Evolutionary conservation across 202 grass and related monocot species (phyloP), one percentile per base, ranked within the genome.

Genomic region (Zizania palustris): DNA sequence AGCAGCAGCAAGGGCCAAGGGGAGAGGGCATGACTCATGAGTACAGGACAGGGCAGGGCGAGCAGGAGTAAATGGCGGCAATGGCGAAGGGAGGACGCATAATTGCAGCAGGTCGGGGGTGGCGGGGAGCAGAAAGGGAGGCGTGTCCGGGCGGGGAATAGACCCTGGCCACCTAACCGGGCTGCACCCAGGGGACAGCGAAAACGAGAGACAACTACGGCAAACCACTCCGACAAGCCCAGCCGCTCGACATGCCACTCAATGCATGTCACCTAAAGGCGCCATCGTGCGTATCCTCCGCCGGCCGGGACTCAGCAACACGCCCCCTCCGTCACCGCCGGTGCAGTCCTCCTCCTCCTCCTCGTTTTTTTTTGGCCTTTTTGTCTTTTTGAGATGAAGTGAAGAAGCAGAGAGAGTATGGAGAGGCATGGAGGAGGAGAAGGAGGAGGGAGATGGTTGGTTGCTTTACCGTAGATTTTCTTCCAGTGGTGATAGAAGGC

Each of bases 401-500:
- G 28, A 18, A 18, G 71, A 42, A 65, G 55, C 50, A 77, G 46
- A n/a, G n/a, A n/a, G n/a, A n/a, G n/a, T n/a, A n/a, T n/a, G n/a
- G n/a, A n/a, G n/a, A n/a, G n/a, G n/a, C 34, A 38, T 1, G 35
- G 16, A 39, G 60, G 42, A 53, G 28, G 28, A 35, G 18, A 21
- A 65, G 33, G 28, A n/a, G 21, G 41, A 18, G 7, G 71, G 36
- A 65, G 38, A 44, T 54, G 34, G 5, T 4, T 18, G 61, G 71
- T 12, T 0, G 13, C 51, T 58, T 19, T 88, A 98, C 96, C 96
- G 68, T 98, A 98, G 71, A 92, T 95, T 83, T 95, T 98, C 83
- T 81, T 98, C 96, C 96, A 98, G 73, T 98, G 96, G 77, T 88
- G 88, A 85, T 95, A 98, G 89, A 98, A 98, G 79, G 96, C 85